Base-by-base conservation (phyloP, 108 stramenopile species). In the Fragilaria crotonensis region DNA sequence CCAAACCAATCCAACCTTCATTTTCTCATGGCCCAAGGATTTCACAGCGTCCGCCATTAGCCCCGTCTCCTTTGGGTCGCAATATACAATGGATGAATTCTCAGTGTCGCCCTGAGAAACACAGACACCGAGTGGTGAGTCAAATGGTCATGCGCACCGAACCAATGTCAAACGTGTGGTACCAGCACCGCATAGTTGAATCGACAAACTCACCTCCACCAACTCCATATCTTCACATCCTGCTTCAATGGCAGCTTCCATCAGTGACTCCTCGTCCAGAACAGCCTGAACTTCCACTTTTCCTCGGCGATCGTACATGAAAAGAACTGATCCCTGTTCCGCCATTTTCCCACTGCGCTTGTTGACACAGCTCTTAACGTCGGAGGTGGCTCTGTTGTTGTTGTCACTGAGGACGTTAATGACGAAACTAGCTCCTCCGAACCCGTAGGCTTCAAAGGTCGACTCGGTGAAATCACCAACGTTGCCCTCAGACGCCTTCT, bases 391-490 rank as follows among this genome's bases (percentile, higher is more conserved):
- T 45, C 94, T 73, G 64, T 95, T 95, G 33, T 76, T 41, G 55
- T 93, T 95, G 60, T 95, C 94, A 14, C 78, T 75, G 57, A 93
- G 65, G 1, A 87, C 89, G 63, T 89, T 89, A 36, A 95, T 83
- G 29, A 95, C 72, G 20, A 86, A 52, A 1, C 73, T 73, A 14
- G 73, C 77, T 1, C 85, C 89, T 22, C 89, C 89, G 52, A 64
- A 49, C 0, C 80, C 85, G 58, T 90, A 90, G 2, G 80, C 83
- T 67, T 90, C 89, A 72, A 85, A 90, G 5, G 70, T 89, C 0
- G 74, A 71, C 62, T 90, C 90, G 21, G 81, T 45, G 53, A 90
- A 92, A 63, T 93, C 87, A 26, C 78, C 90, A 23, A 66, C 71
- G 54, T 75, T 75, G 30, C 72, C 85, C 71, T 90, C 89, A 18